Conservation (phyloP, 23 red algal genomes). For the Gracilaria caudata region DNA sequence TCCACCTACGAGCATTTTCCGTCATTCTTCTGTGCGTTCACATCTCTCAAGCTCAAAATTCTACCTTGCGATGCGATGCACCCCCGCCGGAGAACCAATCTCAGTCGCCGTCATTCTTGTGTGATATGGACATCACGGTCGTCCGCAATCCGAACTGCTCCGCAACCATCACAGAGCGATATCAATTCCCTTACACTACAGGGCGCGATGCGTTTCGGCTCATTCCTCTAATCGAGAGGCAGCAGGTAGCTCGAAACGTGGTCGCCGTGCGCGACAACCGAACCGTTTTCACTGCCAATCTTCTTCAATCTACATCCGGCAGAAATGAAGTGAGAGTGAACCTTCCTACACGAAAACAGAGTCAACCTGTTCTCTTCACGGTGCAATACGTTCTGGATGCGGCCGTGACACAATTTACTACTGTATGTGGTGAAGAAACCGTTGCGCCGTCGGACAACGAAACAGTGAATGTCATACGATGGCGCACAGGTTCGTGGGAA, state of each 20-base stretch:
- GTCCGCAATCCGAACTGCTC: conserved; percentile 28
- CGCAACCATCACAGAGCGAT: conserved; percentile 17
- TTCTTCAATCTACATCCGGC: not conserved
- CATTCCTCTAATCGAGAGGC: conserved; percentile 27
- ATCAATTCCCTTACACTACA: conserved; percentile 28
- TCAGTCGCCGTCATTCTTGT: conserved; percentile 20
- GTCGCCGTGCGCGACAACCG: not conserved
- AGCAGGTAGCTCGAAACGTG: conserved; percentile 18
- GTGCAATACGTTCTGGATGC: conserved; percentile 12
- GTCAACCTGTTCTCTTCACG: conserved; percentile 1
- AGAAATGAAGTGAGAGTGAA: conserved; percentile 17
- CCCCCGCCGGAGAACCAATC: conserved; percentile 1
- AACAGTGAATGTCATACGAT: conserved; percentile 26
- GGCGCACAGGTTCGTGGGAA: conserved; percentile 34
- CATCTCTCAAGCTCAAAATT: not conserved
- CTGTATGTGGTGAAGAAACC: not conserved
- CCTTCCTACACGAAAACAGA: not conserved
- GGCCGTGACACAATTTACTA: conserved; percentile 15
- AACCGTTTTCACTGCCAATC: not conserved
- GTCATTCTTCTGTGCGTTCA: conserved; percentile 17
- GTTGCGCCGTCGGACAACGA: not conserved
- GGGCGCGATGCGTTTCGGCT: not conserved
- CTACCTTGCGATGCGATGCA: conserved; percentile 12
- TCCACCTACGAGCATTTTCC: not conserved
- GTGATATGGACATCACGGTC: conserved; percentile 38